Evolutionary conservation across 768 basidiomycete species (phyloP), one percentile per base, ranked within the genome.

Genomic region (Myochromella boudieri): DNA sequence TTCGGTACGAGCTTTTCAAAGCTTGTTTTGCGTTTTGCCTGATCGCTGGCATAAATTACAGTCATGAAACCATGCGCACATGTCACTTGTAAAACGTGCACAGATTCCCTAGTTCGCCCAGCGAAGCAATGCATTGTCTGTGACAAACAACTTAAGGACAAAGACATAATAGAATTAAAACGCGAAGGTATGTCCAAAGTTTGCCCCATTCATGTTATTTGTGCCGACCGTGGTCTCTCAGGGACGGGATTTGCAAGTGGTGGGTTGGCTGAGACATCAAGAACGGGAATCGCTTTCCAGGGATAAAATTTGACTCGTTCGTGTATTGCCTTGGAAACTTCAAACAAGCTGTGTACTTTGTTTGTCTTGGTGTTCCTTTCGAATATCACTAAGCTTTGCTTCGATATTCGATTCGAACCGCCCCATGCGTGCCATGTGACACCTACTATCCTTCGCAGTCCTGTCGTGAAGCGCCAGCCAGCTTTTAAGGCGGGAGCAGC

Each of bases 181-280:
- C 79, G 95, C 51, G 97, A 99, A 78, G 97, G 95, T 84, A 43
- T 46, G 76, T 63, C 3, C n/a, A 34, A n/a, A 14, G n/a, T 14
- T 34, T 6, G 33, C n/a, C n/a, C n/a, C n/a, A n/a, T n/a, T n/a
- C n/a, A n/a, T n/a, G n/a, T n/a, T n/a, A n/a, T n/a, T n/a, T n/a
- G n/a, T n/a, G n/a, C n/a, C 9, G 5, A 9, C 4, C 0, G 22
- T 18, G 26, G 9, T 25, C 39, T 20, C 27, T 26, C 5, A 92
- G 90, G 91, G 20, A 97, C 95, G 8, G 94, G 95, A 0, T 97
- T 90, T 60, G 93, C 95, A 6, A 88, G 90, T 43, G 94, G 95
- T n/a, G 95, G 95, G 5, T 66, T 92, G 54, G 91, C 93, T n/a
- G 91, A 95, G 68, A 87, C 88, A 0, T 84, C 80, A 28, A 86